phyloP scores from a whole-genome alignment of 2,329 filamentous ascomycete genomes.

The Microcera coccophila region DNA sequence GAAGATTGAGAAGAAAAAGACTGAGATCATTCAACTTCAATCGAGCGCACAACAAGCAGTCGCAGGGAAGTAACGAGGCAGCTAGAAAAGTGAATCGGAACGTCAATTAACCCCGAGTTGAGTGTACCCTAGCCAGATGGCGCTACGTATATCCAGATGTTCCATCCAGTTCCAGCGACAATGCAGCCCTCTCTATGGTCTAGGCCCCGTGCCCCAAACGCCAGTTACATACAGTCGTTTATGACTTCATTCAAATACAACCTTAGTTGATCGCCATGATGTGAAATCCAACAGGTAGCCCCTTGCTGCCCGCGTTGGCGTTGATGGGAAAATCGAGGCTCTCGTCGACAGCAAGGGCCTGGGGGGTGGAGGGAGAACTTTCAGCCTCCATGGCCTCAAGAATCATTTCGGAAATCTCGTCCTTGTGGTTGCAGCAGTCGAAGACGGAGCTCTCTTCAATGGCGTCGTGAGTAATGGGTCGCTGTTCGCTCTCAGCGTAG shows the following conservation, averaged over 20 bases:
- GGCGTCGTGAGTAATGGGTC: conserved; percentile 21
- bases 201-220: conserved; percentile 13
- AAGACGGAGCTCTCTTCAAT: conserved; percentile 25
- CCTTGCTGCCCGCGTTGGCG: conserved; percentile 24
- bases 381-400: conserved; percentile 25
- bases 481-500: conserved; percentile 27
- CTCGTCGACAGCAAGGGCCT: conserved; percentile 22
- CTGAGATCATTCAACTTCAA: conserved; percentile 56
- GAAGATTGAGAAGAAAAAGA: conserved; percentile 57
- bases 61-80: conserved; percentile 30
- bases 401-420: conserved; percentile 22
- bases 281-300: conserved; percentile 23
- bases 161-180: neutral
- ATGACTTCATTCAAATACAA: conserved; percentile 9
- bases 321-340: conserved; percentile 22
- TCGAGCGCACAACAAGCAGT: conserved; percentile 44
- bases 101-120: conserved; percentile 27
- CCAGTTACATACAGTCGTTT: conserved; percentile 18
- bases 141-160: conserved; percentile 21
- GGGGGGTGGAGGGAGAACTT: conserved; percentile 20
- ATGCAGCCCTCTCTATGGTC: conserved; percentile 7
- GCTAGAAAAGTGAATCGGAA: conserved; percentile 13
- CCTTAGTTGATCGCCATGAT: conserved; percentile 27
- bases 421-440: conserved; percentile 17
- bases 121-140: conserved; percentile 28